Percentiles rank a stretch among this genome's conserved stretches.
phyloP scores from a whole-genome alignment of 441 rosid genomes.

The Erodium chrysanthum region DNA sequence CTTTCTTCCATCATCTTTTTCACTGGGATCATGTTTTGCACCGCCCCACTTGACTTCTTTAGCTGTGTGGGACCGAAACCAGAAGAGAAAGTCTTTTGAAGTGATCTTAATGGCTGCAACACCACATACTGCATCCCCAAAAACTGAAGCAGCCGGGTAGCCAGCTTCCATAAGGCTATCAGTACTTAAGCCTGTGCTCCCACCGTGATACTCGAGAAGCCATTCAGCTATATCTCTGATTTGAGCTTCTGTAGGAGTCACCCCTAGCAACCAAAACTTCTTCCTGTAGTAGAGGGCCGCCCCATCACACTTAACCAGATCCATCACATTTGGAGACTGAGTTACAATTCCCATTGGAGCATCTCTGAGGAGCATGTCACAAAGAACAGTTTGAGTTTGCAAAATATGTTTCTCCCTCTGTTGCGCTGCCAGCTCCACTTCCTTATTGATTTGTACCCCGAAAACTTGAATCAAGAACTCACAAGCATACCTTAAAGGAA shows the following conservation, averaged over 20 bases:
- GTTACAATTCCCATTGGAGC: constrained; percentile 65
- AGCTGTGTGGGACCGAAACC: constrained; percentile 77
- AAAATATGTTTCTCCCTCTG: constrained; percentile 59
- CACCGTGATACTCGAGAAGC: constrained; percentile 54
- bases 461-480: constrained; percentile 74
- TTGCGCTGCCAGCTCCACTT: constrained; percentile 55
- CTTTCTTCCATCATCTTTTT: constrained; percentile 53
- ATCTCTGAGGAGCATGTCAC: constrained; percentile 81
- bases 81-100: constrained; percentile 60
- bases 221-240: constrained; percentile 53
- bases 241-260: constrained; percentile 62
- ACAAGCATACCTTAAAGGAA: constrained; percentile 76
- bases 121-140: constrained; percentile 67
- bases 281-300: constrained; percentile 56
- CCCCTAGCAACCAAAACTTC: constrained; percentile 59
- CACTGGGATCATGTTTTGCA: constrained; percentile 65
- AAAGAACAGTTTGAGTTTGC: constrained; percentile 57
- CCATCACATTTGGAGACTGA: constrained; percentile 69
- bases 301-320: constrained; percentile 77
- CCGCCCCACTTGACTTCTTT: constrained; percentile 88
- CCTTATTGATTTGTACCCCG: constrained; percentile 63
- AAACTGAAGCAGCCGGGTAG: constrained; percentile 54
- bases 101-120: constrained; percentile 56
- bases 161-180: constrained; percentile 83
- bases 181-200: constrained; percentile 58